Conservation (phyloP, 139 green algal genomes). For the Zygnema circumcarinatum region DNA sequence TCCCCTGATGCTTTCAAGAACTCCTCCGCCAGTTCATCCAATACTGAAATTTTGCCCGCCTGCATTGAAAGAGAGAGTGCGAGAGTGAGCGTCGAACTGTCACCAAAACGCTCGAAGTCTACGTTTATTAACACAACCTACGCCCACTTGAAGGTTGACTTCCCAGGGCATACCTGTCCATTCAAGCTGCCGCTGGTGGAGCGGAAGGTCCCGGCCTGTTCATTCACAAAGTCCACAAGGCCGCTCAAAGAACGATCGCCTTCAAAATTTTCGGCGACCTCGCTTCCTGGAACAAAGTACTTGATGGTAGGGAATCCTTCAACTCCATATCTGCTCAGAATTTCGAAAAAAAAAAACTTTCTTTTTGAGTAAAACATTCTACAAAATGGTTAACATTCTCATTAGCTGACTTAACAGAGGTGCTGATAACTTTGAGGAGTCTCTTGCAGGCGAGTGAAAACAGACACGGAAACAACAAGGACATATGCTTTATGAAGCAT, state of each 20-base stretch:
- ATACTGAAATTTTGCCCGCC: conserved; percentile 35
- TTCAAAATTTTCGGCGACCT: conserved; percentile 55
- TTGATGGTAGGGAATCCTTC: conserved; percentile 59
- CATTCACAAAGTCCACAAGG: conserved; percentile 59
- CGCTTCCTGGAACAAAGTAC: conserved; percentile 48
- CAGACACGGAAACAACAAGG: too few species aligned
- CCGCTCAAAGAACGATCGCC: conserved; percentile 26
- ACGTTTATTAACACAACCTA: too few species aligned
- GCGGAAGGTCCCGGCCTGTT: conserved; percentile 28
- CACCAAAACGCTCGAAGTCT: background rate
- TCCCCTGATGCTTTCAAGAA: background rate
- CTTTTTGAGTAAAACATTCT: background rate
- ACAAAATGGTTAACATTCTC: too few species aligned
- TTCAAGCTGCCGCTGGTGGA: conserved; percentile 12
- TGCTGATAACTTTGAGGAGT: too few species aligned
- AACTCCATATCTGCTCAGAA: conserved; percentile 52
- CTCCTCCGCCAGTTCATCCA: conserved; percentile 23
- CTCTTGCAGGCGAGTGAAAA: too few species aligned
- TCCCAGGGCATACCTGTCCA: conserved; percentile 36
- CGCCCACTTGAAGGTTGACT: too few species aligned
- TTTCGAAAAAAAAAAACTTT: conserved; percentile 11
- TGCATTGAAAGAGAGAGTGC: conserved; percentile 16
- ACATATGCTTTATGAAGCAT: too few species aligned
- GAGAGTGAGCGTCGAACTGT: background rate
- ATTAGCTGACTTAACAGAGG: too few species aligned